Conservation (phyloP, 305 asterid species). For the Fraxinus floribunda region DNA sequence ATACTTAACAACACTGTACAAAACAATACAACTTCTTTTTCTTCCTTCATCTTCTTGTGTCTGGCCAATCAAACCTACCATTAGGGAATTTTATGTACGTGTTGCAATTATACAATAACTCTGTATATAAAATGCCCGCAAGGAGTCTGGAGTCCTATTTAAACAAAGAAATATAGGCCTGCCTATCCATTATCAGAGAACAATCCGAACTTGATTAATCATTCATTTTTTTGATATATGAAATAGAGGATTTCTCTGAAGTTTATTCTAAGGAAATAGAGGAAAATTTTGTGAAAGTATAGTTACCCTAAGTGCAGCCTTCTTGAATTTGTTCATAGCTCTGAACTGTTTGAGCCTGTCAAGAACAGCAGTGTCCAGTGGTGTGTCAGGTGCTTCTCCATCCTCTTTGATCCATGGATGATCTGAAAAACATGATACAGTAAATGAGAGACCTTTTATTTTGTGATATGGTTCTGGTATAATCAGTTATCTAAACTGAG, state of each 20-base stretch:
- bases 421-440: constrained; percentile 26
- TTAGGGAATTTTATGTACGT: neutral
- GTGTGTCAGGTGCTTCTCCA: constrained; percentile 68
- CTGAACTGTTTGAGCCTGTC: constrained; percentile 62
- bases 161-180: neutral
- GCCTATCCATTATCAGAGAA: neutral
- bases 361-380: constrained; percentile 62
- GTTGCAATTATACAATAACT: neutral
- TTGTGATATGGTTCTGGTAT: neutral
- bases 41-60: neutral
- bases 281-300: neutral
- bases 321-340: constrained; percentile 68
- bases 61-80: neutral
- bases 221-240: neutral
- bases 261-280: neutral
- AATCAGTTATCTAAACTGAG: neutral
- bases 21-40: neutral
- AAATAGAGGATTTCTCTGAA: neutral
- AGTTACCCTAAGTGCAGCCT: constrained; percentile 59
- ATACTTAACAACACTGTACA: neutral
- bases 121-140: neutral
- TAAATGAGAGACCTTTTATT: neutral
- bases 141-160: neutral
- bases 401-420: constrained; percentile 77
- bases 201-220: neutral